phyloP scores from a whole-genome alignment of 1,139 yeast genomes.

The Spencermartinsiella ligniputridi region DNA sequence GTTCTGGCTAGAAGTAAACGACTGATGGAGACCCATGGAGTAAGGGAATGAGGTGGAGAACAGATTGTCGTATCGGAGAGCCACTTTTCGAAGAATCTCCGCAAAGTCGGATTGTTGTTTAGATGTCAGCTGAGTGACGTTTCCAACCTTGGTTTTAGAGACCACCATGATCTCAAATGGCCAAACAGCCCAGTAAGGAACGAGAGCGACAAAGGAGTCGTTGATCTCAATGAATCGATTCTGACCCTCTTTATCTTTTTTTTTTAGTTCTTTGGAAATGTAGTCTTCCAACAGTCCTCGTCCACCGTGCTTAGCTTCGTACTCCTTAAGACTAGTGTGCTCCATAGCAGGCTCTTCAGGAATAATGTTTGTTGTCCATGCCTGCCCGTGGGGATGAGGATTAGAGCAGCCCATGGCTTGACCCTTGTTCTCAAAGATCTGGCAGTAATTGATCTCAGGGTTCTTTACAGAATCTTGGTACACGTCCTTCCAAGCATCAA shows the following conservation, averaged over 20 bases:
- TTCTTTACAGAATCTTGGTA: slow-evolving; percentile 44
- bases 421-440: slow-evolving; percentile 76
- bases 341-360: slow-evolving; percentile 70
- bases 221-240: slow-evolving; percentile 54
- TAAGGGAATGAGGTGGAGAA: slow-evolving; percentile 70
- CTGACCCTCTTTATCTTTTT: slow-evolving; percentile 33
- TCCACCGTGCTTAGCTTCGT: slow-evolving; percentile 40
- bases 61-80: slow-evolving; percentile 67
- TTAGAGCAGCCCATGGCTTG: slow-evolving; percentile 80
- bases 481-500: slow-evolving; percentile 57
- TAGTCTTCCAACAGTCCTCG: slow-evolving; percentile 60
- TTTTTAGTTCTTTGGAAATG: slow-evolving; percentile 52
- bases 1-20: slow-evolving; percentile 17
- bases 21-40: slow-evolving; percentile 76
- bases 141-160: slow-evolving; percentile 50
- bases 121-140: slow-evolving; percentile 47
- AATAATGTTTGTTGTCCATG: slow-evolving; percentile 65
- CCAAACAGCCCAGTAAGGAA: slow-evolving; percentile 84
- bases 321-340: slow-evolving; percentile 47
- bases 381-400: slow-evolving; percentile 76
- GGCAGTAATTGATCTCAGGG: slow-evolving; percentile 52
- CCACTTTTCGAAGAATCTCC: slow-evolving; percentile 47
- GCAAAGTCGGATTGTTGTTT: slow-evolving; percentile 57
- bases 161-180: slow-evolving; percentile 70
- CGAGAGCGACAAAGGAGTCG: slow-evolving; percentile 63